These are phyloP conservation scores for Ceratocystis variospora DNA, from an alignment of 2,329 filamentous ascomycete genomes.

Conservation along the genomic window DNA sequence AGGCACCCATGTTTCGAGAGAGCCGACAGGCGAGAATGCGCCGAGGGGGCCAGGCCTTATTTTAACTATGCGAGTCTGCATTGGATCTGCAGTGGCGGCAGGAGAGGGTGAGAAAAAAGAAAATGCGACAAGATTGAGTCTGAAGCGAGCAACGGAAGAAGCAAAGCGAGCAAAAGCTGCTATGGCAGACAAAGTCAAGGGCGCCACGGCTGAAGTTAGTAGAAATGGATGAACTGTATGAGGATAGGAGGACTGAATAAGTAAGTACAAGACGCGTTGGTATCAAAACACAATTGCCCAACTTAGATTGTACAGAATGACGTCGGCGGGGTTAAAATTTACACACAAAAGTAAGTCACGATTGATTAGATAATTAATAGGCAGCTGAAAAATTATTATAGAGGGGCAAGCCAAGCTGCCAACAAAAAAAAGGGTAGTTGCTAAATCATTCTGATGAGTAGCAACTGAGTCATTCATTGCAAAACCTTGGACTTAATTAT, in stretches of 20 bases:
- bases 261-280: background rate
- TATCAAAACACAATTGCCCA: background rate
- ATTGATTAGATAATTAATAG: constrained; percentile 7
- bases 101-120: background rate
- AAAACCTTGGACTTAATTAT: background rate
- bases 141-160: background rate
- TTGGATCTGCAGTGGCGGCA: constrained; percentile 20
- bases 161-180: background rate
- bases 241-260: background rate
- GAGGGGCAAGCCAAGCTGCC: constrained; percentile 11
- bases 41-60: constrained; percentile 27
- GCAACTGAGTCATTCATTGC: background rate
- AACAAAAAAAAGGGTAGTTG: background rate
- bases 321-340: constrained; percentile 6
- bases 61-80: constrained; percentile 31
- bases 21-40: constrained; percentile 26
- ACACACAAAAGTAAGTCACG: background rate
- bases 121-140: constrained; percentile 4
- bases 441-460: background rate
- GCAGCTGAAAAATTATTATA: constrained; percentile 8
- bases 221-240: background rate
- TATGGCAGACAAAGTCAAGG: background rate
- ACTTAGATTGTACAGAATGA: background rate
- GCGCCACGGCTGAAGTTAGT: background rate
- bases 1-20: constrained; percentile 33